Conservation (phyloP, 1,284 basidiomycete species). For the Apiotrichum laibachii region DNA sequence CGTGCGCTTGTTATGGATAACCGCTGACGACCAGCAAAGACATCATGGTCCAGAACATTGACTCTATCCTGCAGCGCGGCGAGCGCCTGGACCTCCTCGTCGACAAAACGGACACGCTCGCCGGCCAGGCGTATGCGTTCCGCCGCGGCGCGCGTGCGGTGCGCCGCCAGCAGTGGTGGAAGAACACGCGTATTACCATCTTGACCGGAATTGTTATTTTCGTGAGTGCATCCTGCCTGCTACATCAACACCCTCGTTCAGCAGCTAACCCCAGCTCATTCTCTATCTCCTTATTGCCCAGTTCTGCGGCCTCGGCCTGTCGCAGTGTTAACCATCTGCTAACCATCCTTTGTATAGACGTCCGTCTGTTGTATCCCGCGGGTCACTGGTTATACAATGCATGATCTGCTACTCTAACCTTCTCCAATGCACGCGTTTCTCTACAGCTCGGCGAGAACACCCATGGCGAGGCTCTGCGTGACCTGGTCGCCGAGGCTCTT, state of each 20-base stretch:
- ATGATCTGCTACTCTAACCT: slow-evolving; percentile 15
- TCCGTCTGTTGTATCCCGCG: slow-evolving; percentile 14
- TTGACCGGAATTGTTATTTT: slow-evolving; percentile 70
- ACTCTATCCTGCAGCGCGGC: slow-evolving; percentile 82
- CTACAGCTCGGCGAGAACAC: slow-evolving; percentile 80
- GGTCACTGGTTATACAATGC: slow-evolving; percentile 23
- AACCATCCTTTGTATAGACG: slow-evolving; percentile 11
- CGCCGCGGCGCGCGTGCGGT: slow-evolving; percentile 81
- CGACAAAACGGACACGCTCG: slow-evolving; percentile 95
- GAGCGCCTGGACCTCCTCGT: slow-evolving; percentile 94
- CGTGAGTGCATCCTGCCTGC: slow-evolving; percentile 60
- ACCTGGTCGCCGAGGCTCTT: slow-evolving; percentile 95
- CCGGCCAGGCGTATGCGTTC: slow-evolving; percentile 93
- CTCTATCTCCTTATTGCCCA: slow-evolving; percentile 77
- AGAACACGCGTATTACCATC: slow-evolving; percentile 72
- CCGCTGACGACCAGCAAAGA: slow-evolving; percentile 61
- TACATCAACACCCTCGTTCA: not conserved
- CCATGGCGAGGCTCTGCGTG: slow-evolving; percentile 86
- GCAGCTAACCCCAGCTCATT: slow-evolving; percentile 57
- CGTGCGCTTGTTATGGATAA: not conserved
- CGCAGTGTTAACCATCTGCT: slow-evolving; percentile 25
- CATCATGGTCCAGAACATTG: slow-evolving; percentile 96
- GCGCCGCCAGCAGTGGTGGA: slow-evolving; percentile 96
- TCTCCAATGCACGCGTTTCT: slow-evolving; percentile 8
- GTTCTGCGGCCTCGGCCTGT: slow-evolving; percentile 68